Evolutionary conservation across 1,139 yeast genomes (phyloP), one percentile per base, ranked within the genome.

Genomic region (Protomyces inundatus): DNA sequence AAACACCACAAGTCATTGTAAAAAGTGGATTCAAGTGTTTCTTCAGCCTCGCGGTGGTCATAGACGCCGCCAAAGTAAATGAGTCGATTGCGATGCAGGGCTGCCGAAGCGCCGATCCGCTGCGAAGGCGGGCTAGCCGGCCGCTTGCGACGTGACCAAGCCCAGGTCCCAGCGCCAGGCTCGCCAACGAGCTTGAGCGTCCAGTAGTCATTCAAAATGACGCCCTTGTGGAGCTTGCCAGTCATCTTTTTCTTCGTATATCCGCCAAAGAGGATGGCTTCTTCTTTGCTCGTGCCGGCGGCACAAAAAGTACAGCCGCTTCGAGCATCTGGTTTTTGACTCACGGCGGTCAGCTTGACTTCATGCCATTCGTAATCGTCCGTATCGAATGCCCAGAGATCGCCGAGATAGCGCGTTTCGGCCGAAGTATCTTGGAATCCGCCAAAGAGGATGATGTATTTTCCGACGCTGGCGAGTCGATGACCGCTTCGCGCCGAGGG

Each of bases 1-100:
- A 89, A 91, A 3, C 95, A 86, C 71, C 85, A 86, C 62, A 93
- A 76, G 67, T 85, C 85, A 72, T 91, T 90, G 77, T 82, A 93
- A 73, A 91, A 93, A 60, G 83, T 85, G 2, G 97, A 89, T 55
- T 88, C 95, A 68, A 93, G 77, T 61, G 88, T 84, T 74, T 93
- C 98, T 74, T 93, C 98, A 42, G 96, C 91, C 75, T 93, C 98
- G 69, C 90, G 97, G 67, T 82, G 88, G 75, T 93, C 98, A 72
- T 83, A 91, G 12, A 93, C 98, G 68, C 98, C 98, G 51, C 98
- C 98, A 77, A 91, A 93, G 73, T 91, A 73, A 14, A 93, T 82
- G 66, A 98, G 98, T 78, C 98, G 84, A 67, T 95, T 95, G 71
- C 90, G 88, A 75, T 93, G 98, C 71, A 82, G 81, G 2, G 85